A percentile compares a stretch with the other conserved stretches of the same genome.
These are phyloP conservation scores for Kalaharituber pfeilii DNA, from an alignment of 2,329 filamentous ascomycete genomes.

Conservation along the genomic window DNA sequence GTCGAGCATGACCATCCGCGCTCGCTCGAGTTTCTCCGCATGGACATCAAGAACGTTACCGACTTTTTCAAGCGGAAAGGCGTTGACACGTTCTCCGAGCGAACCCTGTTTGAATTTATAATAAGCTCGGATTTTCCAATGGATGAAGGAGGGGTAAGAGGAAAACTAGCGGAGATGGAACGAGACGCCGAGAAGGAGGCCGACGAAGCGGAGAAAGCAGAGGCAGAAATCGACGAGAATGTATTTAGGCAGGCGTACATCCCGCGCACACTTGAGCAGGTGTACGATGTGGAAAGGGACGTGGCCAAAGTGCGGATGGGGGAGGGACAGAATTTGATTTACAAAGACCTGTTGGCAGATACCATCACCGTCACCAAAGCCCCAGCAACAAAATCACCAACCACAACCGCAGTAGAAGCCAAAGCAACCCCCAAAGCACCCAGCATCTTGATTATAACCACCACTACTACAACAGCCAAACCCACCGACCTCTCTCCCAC, in stretches of 20 bases:
- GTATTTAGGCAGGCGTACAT: slow-evolving; percentile 96
- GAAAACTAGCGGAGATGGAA: not conserved
- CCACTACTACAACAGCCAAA: too few relatives aligned
- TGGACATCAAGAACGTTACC: slow-evolving; percentile 95
- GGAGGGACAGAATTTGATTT: slow-evolving; percentile 60
- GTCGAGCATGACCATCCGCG: slow-evolving; percentile 93
- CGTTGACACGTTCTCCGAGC: slow-evolving; percentile 64
- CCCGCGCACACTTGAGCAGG: slow-evolving; percentile 83
- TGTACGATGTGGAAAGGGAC: slow-evolving; percentile 90
- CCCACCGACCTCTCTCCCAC: too few relatives aligned
- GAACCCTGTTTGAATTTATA: slow-evolving; percentile 70
- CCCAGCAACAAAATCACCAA: too few relatives aligned
- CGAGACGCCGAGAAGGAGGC: slow-evolving; percentile 27
- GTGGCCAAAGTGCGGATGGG: slow-evolving; percentile 59
- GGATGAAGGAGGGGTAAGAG: slow-evolving; percentile 31
- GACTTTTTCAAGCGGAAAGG: slow-evolving; percentile 82
- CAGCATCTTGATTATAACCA: too few relatives aligned
- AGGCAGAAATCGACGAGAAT: slow-evolving; percentile 61
- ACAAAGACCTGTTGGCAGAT: slow-evolving; percentile 67
- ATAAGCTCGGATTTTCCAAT: slow-evolving; percentile 42
- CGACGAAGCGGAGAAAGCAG: slow-evolving; percentile 29
- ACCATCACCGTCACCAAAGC: too few relatives aligned
- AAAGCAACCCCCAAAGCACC: too few relatives aligned
- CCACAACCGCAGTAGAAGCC: too few relatives aligned
- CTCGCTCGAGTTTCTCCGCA: slow-evolving; percentile 80